Base-by-base conservation (phyloP, 108 stramenopile genomes). In the Tribonema minus region DNA sequence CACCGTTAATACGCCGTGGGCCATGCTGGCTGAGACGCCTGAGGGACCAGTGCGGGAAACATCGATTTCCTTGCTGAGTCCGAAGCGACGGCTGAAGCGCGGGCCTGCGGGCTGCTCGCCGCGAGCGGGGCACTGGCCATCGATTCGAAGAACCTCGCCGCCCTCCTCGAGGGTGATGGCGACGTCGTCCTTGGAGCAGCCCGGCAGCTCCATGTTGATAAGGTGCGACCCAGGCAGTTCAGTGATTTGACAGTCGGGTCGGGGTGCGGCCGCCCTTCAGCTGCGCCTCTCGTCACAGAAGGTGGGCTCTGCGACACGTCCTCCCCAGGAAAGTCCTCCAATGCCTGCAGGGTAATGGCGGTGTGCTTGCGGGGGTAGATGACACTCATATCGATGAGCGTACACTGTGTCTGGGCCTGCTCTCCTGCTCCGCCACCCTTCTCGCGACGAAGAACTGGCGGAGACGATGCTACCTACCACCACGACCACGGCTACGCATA, bases 1-100 rank as follows among this genome's bases (percentile, higher is more conserved):
- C 27, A 75, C 64, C 34, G 74, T 75, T 0, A 75, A 46, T 23
- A 75, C 74, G 35, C 74, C 74, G 64, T 75, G 64, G 33, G 64
- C 74, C 2, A 75, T 31, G 29, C 32, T 66, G 32, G 64, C 74
- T n/a, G 64, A 40, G 74, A 75, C 58, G 32, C n/a, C n/a, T n/a
- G n/a, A n/a, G n/a, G n/a, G n/a, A n/a, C n/a, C n/a, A n/a, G n/a
- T n/a, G n/a, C 40, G 58, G 64, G 61, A 36, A 7, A 66, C 54
- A 46, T 75, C 74, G 25, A 75, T 33, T 1, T 25, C 74, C 1
- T 58, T 34, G 29, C 74, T 64, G 12, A 75, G 4, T 28, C 23
- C 31, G 74, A 75, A 75, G 26, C 64, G 58, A 30, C 64, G 62
- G 35, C 66, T 46, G 64, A 66, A 75, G 1, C 12, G 61, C 63